phyloP scores from a whole-genome alignment of 768 basidiomycete species.

The Ephemerocybe angulata region DNA sequence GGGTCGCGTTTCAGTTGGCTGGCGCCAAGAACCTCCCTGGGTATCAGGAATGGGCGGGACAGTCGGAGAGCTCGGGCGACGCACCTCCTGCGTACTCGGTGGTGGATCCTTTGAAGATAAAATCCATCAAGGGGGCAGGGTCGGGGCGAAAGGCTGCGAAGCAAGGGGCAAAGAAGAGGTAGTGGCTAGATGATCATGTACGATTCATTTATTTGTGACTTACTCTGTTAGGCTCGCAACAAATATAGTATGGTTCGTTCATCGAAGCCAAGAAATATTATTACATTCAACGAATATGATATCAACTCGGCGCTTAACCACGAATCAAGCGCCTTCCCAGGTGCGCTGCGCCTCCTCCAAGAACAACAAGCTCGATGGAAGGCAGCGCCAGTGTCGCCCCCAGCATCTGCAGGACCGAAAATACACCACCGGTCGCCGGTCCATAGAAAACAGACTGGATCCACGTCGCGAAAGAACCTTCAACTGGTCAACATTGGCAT shows the following conservation, averaged over 20 bases:
- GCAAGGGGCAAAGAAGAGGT: too few species aligned
- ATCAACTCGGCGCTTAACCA: too few species aligned
- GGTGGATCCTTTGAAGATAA: not conserved
- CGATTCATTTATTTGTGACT: too few species aligned
- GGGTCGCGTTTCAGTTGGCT: not conserved
- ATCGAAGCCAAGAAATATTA: too few species aligned
- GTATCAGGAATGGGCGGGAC: not conserved
- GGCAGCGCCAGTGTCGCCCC: conserved; percentile 17
- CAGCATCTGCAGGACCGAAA: conserved; percentile 19
- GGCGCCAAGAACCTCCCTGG: not conserved
- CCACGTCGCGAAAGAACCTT: conserved; percentile 16
- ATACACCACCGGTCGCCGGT: conserved; percentile 18
- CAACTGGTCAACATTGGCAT: too few species aligned
- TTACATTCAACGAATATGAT: too few species aligned
- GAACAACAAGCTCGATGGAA: not conserved
- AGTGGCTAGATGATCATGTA: too few species aligned
- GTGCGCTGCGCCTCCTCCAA: not conserved
- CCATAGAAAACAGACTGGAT: conserved; percentile 14
- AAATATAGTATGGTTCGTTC: too few species aligned
- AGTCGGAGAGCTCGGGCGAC: not conserved
- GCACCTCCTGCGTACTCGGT: not conserved
- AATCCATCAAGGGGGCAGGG: too few species aligned
- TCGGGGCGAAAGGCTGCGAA: too few species aligned
- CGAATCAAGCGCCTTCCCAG: not conserved
- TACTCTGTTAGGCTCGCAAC: too few species aligned